Evolutionary conservation across 805 yeast genomes (phyloP).

Genomic region (Teunomyces stri): DNA sequence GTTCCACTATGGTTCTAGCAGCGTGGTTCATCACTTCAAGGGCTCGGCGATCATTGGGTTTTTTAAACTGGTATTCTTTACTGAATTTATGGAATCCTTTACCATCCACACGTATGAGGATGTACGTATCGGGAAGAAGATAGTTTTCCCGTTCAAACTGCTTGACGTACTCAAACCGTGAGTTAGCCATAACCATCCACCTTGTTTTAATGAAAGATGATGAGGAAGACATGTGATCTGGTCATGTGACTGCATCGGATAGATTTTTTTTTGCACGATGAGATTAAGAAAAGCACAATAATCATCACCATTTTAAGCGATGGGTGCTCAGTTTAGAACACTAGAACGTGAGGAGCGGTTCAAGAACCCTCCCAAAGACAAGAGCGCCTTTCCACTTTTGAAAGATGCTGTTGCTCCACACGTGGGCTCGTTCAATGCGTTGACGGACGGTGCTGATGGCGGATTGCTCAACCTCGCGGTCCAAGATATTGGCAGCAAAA

Average conservation of each 20-base stretch:
- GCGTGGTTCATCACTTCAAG: constrained; percentile 77
- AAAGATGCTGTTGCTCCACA: constrained; percentile 93
- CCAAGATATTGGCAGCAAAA: constrained; percentile 81
- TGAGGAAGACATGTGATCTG: too few relatives aligned
- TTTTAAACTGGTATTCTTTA: constrained; percentile 65
- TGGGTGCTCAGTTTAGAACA: constrained; percentile 69
- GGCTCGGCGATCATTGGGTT: constrained; percentile 86
- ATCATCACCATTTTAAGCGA: constrained; percentile 10
- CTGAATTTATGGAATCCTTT: constrained; percentile 90
- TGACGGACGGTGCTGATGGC: constrained; percentile 83
- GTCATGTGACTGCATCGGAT: too few relatives aligned
- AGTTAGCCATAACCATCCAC: constrained; percentile 62
- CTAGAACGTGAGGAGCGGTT: constrained; percentile 85
- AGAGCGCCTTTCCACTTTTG: constrained; percentile 76
- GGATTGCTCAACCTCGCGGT: constrained; percentile 84
- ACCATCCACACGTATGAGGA: constrained; percentile 88
- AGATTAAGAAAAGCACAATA: not conserved
- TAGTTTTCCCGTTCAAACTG: constrained; percentile 71
- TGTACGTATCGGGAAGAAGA: constrained; percentile 75
- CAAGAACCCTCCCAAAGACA: constrained; percentile 84
- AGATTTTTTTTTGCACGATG: not conserved
- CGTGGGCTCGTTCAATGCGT: constrained; percentile 92
- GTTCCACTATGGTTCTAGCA: constrained; percentile 62
- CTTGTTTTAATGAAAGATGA: too few relatives aligned
- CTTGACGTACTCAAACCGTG: constrained; percentile 84